phyloP scores from a whole-genome alignment of 2,329 filamentous ascomycete genomes.

The Cercospora sesami region DNA sequence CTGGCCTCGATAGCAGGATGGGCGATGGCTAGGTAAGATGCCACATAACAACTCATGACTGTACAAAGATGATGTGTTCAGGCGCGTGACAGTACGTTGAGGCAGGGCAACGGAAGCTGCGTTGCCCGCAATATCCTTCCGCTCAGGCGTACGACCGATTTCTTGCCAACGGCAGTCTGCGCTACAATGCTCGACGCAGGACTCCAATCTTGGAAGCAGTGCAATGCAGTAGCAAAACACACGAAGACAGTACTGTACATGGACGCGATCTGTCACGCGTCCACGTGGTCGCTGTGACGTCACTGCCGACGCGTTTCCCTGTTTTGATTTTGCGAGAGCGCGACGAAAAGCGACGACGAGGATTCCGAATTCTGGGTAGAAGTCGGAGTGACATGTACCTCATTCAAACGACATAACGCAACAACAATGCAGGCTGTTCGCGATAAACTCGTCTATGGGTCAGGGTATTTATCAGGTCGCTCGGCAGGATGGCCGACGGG shows the following conservation, averaged over 20 bases:
- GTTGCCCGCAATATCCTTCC: neutral
- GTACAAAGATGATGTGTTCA: neutral
- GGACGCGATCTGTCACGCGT: neutral
- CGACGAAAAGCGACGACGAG: neutral
- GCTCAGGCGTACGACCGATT: neutral
- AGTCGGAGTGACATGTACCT: neutral
- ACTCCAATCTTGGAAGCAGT: neutral
- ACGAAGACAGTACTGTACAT: neutral
- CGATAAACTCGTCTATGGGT: constrained; percentile 31
- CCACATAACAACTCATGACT: neutral
- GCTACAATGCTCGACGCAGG: neutral
- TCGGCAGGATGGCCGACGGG: constrained; percentile 28
- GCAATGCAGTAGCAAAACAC: neutral
- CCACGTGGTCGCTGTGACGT: neutral
- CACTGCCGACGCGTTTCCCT: neutral
- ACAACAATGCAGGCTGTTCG: constrained; percentile 27
- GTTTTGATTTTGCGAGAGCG: neutral
- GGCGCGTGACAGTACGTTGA: neutral
- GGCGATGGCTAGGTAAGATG: neutral
- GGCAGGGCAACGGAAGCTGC: neutral
- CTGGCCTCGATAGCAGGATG: neutral
- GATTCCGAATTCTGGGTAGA: neutral
- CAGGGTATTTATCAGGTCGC: constrained; percentile 38
- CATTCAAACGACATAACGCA: neutral
- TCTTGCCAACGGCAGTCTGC: neutral